Conservation (phyloP, 306 rosid genomes). For the Medicago arabica region DNA sequence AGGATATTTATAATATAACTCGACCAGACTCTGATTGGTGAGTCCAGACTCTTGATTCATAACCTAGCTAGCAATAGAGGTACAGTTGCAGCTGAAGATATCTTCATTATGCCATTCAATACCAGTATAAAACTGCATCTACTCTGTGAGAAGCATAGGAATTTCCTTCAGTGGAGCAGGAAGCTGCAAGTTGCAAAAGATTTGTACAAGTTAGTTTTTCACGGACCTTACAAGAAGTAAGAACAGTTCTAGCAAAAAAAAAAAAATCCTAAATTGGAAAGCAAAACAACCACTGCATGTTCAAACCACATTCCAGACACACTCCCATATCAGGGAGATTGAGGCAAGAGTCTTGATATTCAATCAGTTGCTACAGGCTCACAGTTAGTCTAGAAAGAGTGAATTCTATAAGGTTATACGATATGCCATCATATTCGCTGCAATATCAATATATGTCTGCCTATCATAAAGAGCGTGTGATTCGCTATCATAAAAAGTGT, state of each 20-base stretch:
- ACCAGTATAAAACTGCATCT: constrained; percentile 37
- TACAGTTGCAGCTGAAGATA: constrained; percentile 38
- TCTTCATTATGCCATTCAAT: constrained; percentile 31
- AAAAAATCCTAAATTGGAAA: not conserved
- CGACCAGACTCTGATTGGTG: constrained; percentile 43
- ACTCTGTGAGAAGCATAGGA: constrained; percentile 87
- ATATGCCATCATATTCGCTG: not conserved
- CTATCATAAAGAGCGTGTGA: not conserved
- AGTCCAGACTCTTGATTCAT: constrained; percentile 41
- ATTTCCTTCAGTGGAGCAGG: constrained; percentile 66
- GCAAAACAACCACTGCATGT: constrained; percentile 15
- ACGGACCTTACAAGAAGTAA: not conserved
- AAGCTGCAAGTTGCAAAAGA: constrained; percentile 68
- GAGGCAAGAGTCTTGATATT: not conserved
- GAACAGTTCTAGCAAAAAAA: constrained; percentile 8
- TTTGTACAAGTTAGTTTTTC: constrained; percentile 35
- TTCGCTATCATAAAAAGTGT: not conserved
- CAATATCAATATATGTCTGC: not conserved
- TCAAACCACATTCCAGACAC: constrained; percentile 22
- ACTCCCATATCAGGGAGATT: not conserved
- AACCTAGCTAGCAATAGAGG: constrained; percentile 32
- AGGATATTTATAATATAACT: constrained; percentile 34
- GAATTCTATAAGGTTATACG: not conserved
- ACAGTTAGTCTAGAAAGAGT: not conserved
- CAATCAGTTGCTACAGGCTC: not conserved